Evolutionary conservation across 352 stramenopile genomes (phyloP).

Genomic region (Proteromonas lacertae): DNA sequence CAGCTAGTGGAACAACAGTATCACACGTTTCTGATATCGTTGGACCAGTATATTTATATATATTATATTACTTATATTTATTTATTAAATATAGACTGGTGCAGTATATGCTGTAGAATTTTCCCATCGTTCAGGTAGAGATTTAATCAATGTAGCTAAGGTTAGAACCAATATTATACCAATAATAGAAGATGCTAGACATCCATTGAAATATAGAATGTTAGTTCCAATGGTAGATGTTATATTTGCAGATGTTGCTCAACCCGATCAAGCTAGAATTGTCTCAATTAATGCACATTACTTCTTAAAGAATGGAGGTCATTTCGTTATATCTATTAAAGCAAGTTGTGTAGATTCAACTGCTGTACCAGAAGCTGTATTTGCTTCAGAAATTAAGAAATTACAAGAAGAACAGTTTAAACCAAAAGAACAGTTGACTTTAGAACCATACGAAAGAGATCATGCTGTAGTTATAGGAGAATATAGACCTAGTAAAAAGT

Average conservation of each 20-base stretch:
- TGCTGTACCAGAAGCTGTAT: slow-evolving; percentile 79
- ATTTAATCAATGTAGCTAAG: slow-evolving; percentile 97
- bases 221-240: slow-evolving; percentile 91
- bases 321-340: slow-evolving; percentile 99
- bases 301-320: slow-evolving; percentile 94
- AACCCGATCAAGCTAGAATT: slow-evolving; percentile 96
- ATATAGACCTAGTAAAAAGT: slow-evolving; percentile 73
- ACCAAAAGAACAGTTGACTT: slow-evolving; percentile 83
- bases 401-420: slow-evolving; percentile 93
- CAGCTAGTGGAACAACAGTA: slow-evolving; percentile 84
- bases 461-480: slow-evolving; percentile 85
- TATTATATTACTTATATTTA: slow-evolving; percentile 3
- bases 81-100: too few relatives aligned
- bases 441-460: slow-evolving; percentile 96
- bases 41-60: slow-evolving; percentile 20
- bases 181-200: slow-evolving; percentile 66
- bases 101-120: slow-evolving; percentile 98
- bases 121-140: slow-evolving; percentile 78
- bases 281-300: slow-evolving; percentile 90
- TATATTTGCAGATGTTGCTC: slow-evolving; percentile 94
- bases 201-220: slow-evolving; percentile 94
- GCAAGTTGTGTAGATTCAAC: slow-evolving; percentile 96
- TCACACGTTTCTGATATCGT: slow-evolving; percentile 97
- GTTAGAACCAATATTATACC: slow-evolving; percentile 91
- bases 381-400: slow-evolving; percentile 80